A percentile compares a stretch with the other conserved stretches of the same genome.
phyloP scores from a whole-genome alignment of 2,329 filamentous ascomycete species.

The Exutisphaerella laricina region DNA sequence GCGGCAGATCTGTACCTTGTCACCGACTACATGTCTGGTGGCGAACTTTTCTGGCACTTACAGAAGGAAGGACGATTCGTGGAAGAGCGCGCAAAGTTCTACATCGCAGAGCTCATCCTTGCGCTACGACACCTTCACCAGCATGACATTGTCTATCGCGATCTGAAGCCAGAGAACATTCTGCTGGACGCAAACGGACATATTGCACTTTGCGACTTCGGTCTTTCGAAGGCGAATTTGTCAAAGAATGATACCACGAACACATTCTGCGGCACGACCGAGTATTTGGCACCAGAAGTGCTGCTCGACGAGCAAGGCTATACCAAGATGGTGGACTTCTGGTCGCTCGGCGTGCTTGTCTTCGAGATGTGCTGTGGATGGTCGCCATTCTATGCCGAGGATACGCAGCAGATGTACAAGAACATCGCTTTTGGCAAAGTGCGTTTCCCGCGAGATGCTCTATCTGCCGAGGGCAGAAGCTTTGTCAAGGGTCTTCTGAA shows the following conservation, averaged over 20 bases:
- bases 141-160: constrained; percentile 96
- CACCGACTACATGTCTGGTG: constrained; percentile 98
- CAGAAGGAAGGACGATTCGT: constrained; percentile 96
- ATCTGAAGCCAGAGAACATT: constrained; percentile 97
- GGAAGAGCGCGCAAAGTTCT: constrained; percentile 93
- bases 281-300: constrained; percentile 94
- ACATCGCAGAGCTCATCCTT: constrained; percentile 94
- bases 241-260: constrained; percentile 98
- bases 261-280: constrained; percentile 96
- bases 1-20: constrained; percentile 96
- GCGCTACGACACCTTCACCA: constrained; percentile 92
- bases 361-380: constrained; percentile 99
- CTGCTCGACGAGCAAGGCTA: constrained; percentile 94
- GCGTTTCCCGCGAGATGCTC: constrained; percentile 86
- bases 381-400: constrained; percentile 98
- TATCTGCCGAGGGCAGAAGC: constrained; percentile 90
- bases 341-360: constrained; percentile 93
- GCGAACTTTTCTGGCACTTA: constrained; percentile 96
- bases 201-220: constrained; percentile 96
- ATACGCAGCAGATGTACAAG: constrained; percentile 99
- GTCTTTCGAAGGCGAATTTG: constrained; percentile 92
- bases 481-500: constrained; percentile 98
- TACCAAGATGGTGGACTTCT: constrained; percentile 99
- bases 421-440: constrained; percentile 99
- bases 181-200: constrained; percentile 94